These are phyloP conservation scores for Capronia americana DNA, from an alignment of 2,329 filamentous ascomycete species.

Conservation along the genomic window DNA sequence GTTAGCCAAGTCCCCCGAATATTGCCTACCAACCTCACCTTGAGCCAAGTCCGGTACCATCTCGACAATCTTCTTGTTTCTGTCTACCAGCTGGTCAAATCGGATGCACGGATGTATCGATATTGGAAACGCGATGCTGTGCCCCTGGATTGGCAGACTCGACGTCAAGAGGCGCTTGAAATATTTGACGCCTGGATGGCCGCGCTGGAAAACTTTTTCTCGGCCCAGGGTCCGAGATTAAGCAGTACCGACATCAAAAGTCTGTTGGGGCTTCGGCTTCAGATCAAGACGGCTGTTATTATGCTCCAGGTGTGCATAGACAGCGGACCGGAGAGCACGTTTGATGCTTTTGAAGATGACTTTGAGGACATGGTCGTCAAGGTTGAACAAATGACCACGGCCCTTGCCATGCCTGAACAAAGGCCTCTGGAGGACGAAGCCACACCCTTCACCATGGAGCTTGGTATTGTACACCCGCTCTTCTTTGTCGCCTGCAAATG, in stretches of 20 bases:
- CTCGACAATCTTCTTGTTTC: constrained; percentile 41
- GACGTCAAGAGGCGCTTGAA: constrained; percentile 32
- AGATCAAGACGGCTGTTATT: constrained; percentile 40
- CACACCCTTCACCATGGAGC: constrained; percentile 42
- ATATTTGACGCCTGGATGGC: constrained; percentile 40
- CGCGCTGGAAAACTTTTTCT: constrained; percentile 39
- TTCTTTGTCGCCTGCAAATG: constrained; percentile 46
- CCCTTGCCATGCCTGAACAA: constrained; percentile 32
- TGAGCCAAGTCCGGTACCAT: constrained; percentile 39
- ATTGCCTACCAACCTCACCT: constrained; percentile 35
- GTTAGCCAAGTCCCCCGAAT: constrained; percentile 32
- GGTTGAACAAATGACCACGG: constrained; percentile 37
- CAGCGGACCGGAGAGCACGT: constrained; percentile 37
- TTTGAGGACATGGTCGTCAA: constrained; percentile 41
- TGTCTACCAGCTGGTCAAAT: constrained; percentile 41
- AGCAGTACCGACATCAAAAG: constrained; percentile 35
- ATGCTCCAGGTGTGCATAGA: constrained; percentile 40
- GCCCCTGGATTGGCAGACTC: constrained; percentile 35
- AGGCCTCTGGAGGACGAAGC: constrained; percentile 35
- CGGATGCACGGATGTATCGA: constrained; percentile 39
- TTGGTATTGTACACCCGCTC: constrained; percentile 44
- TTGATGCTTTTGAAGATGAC: constrained; percentile 36
- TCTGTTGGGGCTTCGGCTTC: constrained; percentile 39
- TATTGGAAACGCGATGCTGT: constrained; percentile 38
- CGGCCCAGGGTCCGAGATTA: constrained; percentile 19